Evolutionary conservation across 331 rosid species (phyloP).

Genomic region (Cucumis variabilis): DNA sequence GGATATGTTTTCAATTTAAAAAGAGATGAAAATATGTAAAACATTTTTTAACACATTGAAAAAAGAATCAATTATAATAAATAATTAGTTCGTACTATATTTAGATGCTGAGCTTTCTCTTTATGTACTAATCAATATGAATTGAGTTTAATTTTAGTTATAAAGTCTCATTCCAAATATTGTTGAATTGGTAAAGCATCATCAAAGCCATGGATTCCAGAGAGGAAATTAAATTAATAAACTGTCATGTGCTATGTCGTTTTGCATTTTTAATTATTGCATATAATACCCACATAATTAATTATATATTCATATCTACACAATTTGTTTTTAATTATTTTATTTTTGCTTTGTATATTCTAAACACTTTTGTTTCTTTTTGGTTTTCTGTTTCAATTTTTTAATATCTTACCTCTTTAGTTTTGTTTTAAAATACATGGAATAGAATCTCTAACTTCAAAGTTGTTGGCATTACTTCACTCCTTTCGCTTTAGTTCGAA

Average conservation of each 20-base stretch:
- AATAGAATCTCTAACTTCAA: no score
- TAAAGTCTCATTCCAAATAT: constrained; percentile 11
- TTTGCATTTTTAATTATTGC: background rate
- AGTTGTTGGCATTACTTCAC: no score
- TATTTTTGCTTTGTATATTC: background rate
- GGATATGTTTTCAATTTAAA: background rate
- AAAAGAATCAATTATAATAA: no score
- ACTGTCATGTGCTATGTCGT: constrained; percentile 14
- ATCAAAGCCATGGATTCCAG: constrained; percentile 7
- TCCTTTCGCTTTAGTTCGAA: no score
- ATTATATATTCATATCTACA: background rate
- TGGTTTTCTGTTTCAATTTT: background rate
- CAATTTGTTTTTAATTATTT: background rate
- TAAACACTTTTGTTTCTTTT: background rate
- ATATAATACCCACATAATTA: background rate
- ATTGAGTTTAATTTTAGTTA: background rate
- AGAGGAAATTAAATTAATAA: constrained; percentile 19
- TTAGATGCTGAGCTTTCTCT: background rate
- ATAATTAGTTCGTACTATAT: background rate
- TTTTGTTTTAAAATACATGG: background rate
- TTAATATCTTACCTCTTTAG: background rate
- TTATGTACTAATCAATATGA: background rate
- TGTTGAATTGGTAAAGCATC: background rate
- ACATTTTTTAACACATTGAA: background rate
- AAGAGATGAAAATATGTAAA: no score